Evolutionary conservation across 768 basidiomycete species (phyloP), one percentile per base, ranked within the genome.

Genomic region (Amyloporia xantha): DNA sequence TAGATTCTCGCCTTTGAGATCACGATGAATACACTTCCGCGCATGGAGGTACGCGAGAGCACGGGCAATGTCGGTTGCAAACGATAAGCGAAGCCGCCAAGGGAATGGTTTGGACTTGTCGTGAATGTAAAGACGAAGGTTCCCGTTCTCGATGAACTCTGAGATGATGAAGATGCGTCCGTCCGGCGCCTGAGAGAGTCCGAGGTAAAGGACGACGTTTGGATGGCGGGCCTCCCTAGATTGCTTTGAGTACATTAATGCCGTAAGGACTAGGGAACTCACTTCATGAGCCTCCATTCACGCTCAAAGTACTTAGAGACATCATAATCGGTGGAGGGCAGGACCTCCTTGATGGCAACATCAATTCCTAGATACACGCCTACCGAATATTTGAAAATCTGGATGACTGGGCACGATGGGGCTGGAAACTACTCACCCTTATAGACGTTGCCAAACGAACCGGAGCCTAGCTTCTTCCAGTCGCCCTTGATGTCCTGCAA

Each of bases 221-320:
- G 91, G 89, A 67, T 92, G 93, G 47, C 92, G 76, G 36, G 87
- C 86, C 71, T 92, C 89, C 61, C 80, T 76, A 50, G n/a, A 23
- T 27, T n/a, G 36, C 21, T 27, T 4, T 38, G 21, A 0, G 30
- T 61, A 37, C 60, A 51, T 33, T 9, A n/a, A 6, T 7, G 12
- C 17, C 6, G 38, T 6, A 6, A 19, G 17, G 9, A 39, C 12
- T 39, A 17, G 38, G 10, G n/a, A 4, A 58, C 68, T 52, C 60
- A 79, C 75, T 92, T 91, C 92, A 97, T 96, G 25, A 98, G 79
- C 25, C 90, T 78, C 91, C 93, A 96, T 75, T 99, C 95, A n/a
- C 95, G 79, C 61, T 95, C 91, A 65, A 98, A 95, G 71, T 99
- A 98, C 68, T 99, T 99, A 58, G 84, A 78, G 28, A 96, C 92